Evolutionary conservation across 345 rosid genomes (phyloP).

Genomic region (Lepidium sativum): DNA sequence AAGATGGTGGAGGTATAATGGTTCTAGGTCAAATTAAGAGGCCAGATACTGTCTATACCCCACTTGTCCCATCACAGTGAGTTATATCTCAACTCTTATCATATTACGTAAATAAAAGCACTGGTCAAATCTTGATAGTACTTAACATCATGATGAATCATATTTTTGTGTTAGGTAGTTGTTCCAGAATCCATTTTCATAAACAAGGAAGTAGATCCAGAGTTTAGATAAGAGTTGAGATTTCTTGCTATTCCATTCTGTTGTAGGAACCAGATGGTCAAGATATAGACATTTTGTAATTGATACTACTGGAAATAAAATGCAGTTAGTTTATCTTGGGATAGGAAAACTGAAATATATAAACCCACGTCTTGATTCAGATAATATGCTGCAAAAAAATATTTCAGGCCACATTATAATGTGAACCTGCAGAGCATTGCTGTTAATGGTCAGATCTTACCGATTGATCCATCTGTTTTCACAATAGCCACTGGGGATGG

Average conservation of each 20-base stretch:
- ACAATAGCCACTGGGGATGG: constrained; percentile 67
- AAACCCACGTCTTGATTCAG: constrained; percentile 23
- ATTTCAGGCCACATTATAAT: constrained; percentile 95
- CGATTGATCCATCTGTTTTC: constrained; percentile 72
- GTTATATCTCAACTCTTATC: constrained; percentile 11
- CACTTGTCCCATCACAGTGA: constrained; percentile 79
- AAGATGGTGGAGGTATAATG: constrained; percentile 74
- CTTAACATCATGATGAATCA: neutral
- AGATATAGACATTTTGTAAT: neutral
- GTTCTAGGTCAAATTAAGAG: constrained; percentile 90
- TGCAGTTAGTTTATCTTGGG: constrained; percentile 2
- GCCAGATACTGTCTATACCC: constrained; percentile 83
- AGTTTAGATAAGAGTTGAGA: neutral
- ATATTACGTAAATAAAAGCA: neutral
- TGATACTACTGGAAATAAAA: neutral
- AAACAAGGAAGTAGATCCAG: neutral
- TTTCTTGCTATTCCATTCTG: neutral
- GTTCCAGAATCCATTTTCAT: neutral
- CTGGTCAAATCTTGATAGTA: neutral
- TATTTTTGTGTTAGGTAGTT: neutral
- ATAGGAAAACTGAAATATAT: constrained; percentile 10
- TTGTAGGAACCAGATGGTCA: neutral
- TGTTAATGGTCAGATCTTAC: constrained; percentile 52
- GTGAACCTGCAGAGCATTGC: constrained; percentile 85
- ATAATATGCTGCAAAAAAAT: constrained; percentile 23